Conservation (phyloP, 495 filamentous ascomycete species). For the Aspergillus cavernicola region DNA sequence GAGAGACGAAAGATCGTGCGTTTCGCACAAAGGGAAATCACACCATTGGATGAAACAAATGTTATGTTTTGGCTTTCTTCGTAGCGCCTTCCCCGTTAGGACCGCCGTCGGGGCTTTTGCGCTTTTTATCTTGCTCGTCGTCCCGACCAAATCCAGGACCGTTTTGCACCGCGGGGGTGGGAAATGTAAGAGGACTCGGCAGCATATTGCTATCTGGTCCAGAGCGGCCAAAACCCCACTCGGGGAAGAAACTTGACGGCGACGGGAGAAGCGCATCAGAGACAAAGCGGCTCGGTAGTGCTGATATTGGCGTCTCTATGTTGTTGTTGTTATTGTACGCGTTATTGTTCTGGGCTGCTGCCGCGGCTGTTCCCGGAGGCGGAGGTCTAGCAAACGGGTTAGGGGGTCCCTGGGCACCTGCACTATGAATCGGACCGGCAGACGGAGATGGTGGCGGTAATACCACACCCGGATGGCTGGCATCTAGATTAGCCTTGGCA, state of each 20-base stretch:
- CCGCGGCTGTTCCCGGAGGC: slow-evolving; percentile 40
- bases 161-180: slow-evolving; percentile 73
- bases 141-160: slow-evolving; percentile 67
- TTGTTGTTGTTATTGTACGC: slow-evolving; percentile 65
- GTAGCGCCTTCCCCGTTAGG: slow-evolving; percentile 31
- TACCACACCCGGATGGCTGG: slow-evolving; percentile 64
- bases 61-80: slow-evolving; percentile 48
- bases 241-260: slow-evolving; percentile 86
- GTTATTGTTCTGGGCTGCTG: slow-evolving; percentile 31
- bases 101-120: slow-evolving; percentile 51
- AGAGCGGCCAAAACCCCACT: slow-evolving; percentile 71
- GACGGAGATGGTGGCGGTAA: slow-evolving; percentile 92
- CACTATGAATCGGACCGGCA: slow-evolving; percentile 77
- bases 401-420: slow-evolving; percentile 86
- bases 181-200: slow-evolving; percentile 87
- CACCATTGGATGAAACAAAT: background rate
- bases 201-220: slow-evolving; percentile 74
- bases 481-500: slow-evolving; percentile 50
- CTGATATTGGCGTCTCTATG: slow-evolving; percentile 97
- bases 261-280: slow-evolving; percentile 79
- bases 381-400: slow-evolving; percentile 94
- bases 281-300: slow-evolving; percentile 86
- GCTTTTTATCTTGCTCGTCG: slow-evolving; percentile 50
- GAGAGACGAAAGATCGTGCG: background rate
- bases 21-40: background rate